phyloP scores from a whole-genome alignment of 129 eudicot genomes.

The Heracleum sosnowskyi region DNA sequence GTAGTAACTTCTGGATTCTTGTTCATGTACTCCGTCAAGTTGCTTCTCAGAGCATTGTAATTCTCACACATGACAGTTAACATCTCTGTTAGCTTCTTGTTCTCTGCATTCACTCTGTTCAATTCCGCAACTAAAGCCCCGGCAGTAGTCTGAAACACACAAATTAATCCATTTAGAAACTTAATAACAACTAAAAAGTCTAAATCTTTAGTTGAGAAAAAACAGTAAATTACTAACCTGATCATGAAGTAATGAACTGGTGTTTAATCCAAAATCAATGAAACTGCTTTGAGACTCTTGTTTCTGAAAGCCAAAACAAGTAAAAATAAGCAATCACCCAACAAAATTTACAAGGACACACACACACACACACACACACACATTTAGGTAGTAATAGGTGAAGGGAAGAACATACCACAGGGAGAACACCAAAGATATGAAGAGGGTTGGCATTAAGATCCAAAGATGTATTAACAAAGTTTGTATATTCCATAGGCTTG shows the following conservation, averaged over 20 bases:
- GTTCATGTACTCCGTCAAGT: constrained; percentile 21
- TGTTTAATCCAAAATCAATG: constrained; percentile 48
- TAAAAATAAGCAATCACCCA: not conserved
- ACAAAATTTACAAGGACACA: not conserved
- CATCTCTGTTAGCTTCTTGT: constrained; percentile 34
- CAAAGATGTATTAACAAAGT: constrained; percentile 73
- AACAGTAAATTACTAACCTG: constrained; percentile 31
- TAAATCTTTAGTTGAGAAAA: not conserved
- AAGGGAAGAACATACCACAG: constrained; percentile 30
- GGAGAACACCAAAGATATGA: constrained; percentile 40
- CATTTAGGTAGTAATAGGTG: not conserved
- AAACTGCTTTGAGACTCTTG: constrained; percentile 49
- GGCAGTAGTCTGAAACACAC: not conserved
- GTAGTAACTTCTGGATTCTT: not conserved
- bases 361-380: not conserved
- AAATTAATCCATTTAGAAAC: not conserved
- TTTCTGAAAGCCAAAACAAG: constrained; percentile 36
- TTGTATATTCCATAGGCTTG: constrained; percentile 57
- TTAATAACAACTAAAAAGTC: not conserved
- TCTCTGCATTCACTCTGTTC: constrained; percentile 28
- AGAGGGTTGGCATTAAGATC: constrained; percentile 63
- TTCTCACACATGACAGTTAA: constrained; percentile 26
- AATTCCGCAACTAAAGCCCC: constrained; percentile 23
- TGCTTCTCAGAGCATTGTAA: constrained; percentile 24
- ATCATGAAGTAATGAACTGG: constrained; percentile 20